A percentile compares a stretch with the other conserved stretches of the same genome.
phyloP scores from a whole-genome alignment of 148 eudicot genomes.

The Camellia sinensis region DNA sequence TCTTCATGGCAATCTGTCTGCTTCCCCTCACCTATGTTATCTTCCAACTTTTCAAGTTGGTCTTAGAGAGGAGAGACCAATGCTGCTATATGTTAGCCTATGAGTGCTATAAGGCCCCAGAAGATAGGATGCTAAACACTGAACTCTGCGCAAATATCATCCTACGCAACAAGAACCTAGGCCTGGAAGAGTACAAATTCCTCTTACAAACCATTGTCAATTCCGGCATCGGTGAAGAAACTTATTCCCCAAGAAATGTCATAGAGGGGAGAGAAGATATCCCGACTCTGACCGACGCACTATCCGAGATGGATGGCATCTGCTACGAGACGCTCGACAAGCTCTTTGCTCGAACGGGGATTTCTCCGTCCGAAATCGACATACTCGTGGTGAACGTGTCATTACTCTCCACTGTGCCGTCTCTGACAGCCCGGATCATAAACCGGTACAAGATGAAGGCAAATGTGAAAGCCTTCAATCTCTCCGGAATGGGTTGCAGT shows the following conservation, averaged over 20 bases:
- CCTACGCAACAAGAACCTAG: constrained; percentile 33
- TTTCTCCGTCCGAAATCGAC: constrained; percentile 55
- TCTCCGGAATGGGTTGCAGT: constrained; percentile 90
- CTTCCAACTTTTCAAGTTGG: constrained; percentile 15
- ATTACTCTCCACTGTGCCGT: constrained; percentile 50
- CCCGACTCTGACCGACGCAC: constrained; percentile 21
- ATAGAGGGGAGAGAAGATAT: constrained; percentile 22
- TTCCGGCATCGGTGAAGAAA: constrained; percentile 43
- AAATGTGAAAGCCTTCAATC: constrained; percentile 51
- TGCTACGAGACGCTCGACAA: constrained; percentile 26
- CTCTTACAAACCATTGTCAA: constrained; percentile 31
- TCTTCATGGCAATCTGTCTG: constrained; percentile 13
- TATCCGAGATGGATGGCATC: constrained; percentile 34
- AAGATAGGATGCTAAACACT: constrained; percentile 29
- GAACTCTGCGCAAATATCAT: constrained; percentile 24
- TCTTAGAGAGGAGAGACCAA: constrained; percentile 10
- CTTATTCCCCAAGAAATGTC: constrained; percentile 33
- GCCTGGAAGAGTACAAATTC: constrained; percentile 34
- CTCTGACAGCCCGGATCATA: constrained; percentile 60
- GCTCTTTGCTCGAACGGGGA: constrained; percentile 40
- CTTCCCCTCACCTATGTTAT: constrained; percentile 16
- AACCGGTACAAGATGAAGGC: constrained; percentile 70
- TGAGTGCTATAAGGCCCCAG: constrained; percentile 37
- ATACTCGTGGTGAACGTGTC: constrained; percentile 78
- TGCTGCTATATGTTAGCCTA: constrained; percentile 37